Base-by-base conservation (phyloP, 306 rosid genomes). In the Fagus sylvatica region DNA sequence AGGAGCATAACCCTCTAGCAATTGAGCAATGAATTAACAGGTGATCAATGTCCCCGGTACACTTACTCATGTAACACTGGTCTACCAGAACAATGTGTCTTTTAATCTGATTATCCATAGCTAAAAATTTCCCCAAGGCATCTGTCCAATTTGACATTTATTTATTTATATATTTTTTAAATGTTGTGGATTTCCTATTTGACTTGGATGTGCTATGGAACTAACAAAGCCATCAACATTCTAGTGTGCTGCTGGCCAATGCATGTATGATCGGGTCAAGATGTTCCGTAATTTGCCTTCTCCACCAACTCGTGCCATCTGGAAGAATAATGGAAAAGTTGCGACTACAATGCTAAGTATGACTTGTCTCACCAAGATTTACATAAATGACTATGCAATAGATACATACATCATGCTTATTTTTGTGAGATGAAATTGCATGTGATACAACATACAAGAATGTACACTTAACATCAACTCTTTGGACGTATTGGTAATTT, bases 221-320 rank as follows among this genome's bases (percentile, higher is more conserved):
- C 80, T 80, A 42, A 81, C 79, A 76, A 78, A 54, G 67, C 83
- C 83, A 66, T 80, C 17, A 73, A 77, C 61, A 53, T 84, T 88
- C 61, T 88, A 94, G 98, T 69, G 74, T 76, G 97, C 98, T 22
- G 93, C 89, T 61, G 97, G 97, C 70, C 91, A 85, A 83, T 88
- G 89, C 53, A 73, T 89, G 79, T 91, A 89, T 70, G 92, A 86
- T 66, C 78, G 66, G 77, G 76, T 73, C 78, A 92, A 88, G 85
- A 67, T 13, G 19, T 85, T 78, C 76, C 84, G 84, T 67, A 80
- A 64, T 80, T 59, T 87, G 75, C 72, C 87, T 65, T 78, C 88
- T 64, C 88, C 88, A 49, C 87, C 91, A 81, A 83, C 46, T 67
- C 85, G 76, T 62, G 76, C 78, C 67, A 53, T 83, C 73, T 83